A percentile compares a stretch with the other conserved stretches of the same genome.
phyloP scores from a whole-genome alignment of 768 basidiomycete genomes.

The Pholiota conissans region DNA sequence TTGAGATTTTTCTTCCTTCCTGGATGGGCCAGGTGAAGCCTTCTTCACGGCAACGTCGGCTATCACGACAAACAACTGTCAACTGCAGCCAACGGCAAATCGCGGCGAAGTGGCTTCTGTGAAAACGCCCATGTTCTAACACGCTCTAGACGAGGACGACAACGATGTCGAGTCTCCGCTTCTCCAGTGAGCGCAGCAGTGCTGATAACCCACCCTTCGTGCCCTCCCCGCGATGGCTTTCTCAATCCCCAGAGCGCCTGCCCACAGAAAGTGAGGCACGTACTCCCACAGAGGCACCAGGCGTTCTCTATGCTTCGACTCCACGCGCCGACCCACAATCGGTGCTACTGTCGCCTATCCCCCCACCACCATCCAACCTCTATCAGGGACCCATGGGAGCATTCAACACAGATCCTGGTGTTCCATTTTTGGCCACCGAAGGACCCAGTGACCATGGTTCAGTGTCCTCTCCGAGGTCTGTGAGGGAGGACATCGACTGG shows the following conservation, averaged over 20 bases:
- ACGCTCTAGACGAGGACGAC: not conserved
- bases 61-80: no score
- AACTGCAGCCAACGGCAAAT: no score
- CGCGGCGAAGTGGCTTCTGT: not conserved
- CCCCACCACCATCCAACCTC: slow-evolving; percentile 23
- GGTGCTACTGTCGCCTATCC: slow-evolving; percentile 14
- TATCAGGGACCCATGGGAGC: slow-evolving; percentile 7
- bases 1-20: no score
- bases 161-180: not conserved
- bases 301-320: not conserved
- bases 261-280: not conserved
- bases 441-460: slow-evolving; percentile 11
- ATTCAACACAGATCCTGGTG: slow-evolving; percentile 23
- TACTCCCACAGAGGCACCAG: not conserved
- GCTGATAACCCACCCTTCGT: slow-evolving; percentile 9
- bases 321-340: not conserved
- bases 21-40: no score
- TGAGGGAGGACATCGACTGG: not conserved
- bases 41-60: no score
- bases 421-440: slow-evolving; percentile 22
- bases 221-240: slow-evolving; percentile 20
- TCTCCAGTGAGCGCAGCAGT: not conserved
- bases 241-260: slow-evolving; percentile 11
- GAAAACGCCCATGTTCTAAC: not conserved
- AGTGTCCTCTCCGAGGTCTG: not conserved